Conservation (phyloP, 2,329 filamentous ascomycete species). For the Monosporascus sp. region DNA sequence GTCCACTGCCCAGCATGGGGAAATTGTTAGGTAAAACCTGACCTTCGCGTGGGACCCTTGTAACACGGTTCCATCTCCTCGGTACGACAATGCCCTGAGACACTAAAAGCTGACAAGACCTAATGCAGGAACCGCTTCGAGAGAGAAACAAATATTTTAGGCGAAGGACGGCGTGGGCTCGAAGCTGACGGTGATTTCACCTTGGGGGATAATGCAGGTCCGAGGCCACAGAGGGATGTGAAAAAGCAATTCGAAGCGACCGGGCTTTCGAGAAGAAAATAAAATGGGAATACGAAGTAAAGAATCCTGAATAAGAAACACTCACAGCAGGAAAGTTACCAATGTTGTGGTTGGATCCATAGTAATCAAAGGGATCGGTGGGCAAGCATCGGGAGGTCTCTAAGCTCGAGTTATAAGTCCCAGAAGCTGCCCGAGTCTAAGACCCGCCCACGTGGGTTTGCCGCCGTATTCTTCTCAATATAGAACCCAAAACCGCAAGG, state of each 20-base stretch:
- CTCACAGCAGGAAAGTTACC: conserved; percentile 65
- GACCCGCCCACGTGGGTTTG: neutral
- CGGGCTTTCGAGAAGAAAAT: conserved; percentile 8
- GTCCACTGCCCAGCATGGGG: conserved; percentile 9
- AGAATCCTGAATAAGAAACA: conserved; percentile 27
- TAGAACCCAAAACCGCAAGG: neutral
- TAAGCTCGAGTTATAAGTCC: neutral
- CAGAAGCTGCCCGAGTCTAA: neutral
- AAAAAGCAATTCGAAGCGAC: conserved; percentile 4
- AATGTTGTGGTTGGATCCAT: conserved; percentile 63
- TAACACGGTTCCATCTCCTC: neutral
- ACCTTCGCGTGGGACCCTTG: conserved; percentile 24
- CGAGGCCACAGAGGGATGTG: too few relatives aligned
- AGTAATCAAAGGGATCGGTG: conserved; percentile 9
- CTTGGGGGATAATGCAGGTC: too few relatives aligned
- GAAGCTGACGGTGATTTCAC: neutral
- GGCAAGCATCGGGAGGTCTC: neutral
- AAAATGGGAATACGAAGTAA: conserved; percentile 15
- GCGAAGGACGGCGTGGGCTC: neutral
- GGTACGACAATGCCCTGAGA: neutral
- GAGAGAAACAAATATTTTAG: neutral
- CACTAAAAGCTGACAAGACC: neutral
- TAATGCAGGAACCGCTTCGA: neutral
- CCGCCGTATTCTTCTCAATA: neutral
- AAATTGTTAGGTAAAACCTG: conserved; percentile 16